Evolutionary conservation across 2,329 filamentous ascomycete genomes (phyloP).

Genomic region (Taxawa tesnikishii): DNA sequence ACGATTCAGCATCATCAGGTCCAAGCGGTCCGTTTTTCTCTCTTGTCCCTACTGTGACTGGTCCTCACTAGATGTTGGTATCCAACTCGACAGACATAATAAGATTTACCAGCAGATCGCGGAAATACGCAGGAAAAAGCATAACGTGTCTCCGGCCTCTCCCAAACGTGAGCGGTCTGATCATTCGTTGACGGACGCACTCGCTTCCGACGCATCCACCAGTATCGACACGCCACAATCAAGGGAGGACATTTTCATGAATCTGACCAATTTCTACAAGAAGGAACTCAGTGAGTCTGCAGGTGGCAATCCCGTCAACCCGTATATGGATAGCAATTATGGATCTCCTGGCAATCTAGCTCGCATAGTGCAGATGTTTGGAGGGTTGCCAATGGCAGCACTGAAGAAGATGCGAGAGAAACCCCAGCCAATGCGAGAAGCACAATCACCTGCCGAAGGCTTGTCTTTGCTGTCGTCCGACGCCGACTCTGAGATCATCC

Average conservation of each 20-base stretch:
- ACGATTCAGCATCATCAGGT: conserved; percentile 9
- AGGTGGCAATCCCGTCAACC: conserved; percentile 36
- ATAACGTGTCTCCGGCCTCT: conserved; percentile 3
- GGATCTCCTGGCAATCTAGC: conserved; percentile 70
- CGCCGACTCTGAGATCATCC: conserved; percentile 45
- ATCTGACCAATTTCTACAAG: conserved; percentile 71
- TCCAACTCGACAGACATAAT: conserved; percentile 76
- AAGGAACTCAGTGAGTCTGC: conserved; percentile 57
- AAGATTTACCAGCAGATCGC: conserved; percentile 63
- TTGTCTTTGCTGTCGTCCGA: conserved; percentile 39
- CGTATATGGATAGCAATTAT: conserved; percentile 46
- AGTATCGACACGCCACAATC: conserved; percentile 10
- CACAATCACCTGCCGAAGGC: conserved; percentile 57
- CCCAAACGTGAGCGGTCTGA: conserved; percentile 2
- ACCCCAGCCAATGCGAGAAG: conserved; percentile 68
- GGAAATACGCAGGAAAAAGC: conserved; percentile 14
- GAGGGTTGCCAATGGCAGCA: conserved; percentile 46
- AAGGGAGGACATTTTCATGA: conserved; percentile 58
- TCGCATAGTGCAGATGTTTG: conserved; percentile 87
- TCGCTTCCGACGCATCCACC: conserved; percentile 2
- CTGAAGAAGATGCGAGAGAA: conserved; percentile 56
- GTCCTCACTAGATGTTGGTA: conserved; percentile 78
- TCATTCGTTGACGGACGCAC: conserved; percentile 1
- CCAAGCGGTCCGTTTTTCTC: conserved; percentile 35
- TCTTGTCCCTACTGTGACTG: conserved; percentile 87